Percentiles rank a stretch among this genome's conserved stretches.
Evolutionary conservation across 1,284 basidiomycete species (phyloP).

Genomic region (Cystobasidiaceae sp.): DNA sequence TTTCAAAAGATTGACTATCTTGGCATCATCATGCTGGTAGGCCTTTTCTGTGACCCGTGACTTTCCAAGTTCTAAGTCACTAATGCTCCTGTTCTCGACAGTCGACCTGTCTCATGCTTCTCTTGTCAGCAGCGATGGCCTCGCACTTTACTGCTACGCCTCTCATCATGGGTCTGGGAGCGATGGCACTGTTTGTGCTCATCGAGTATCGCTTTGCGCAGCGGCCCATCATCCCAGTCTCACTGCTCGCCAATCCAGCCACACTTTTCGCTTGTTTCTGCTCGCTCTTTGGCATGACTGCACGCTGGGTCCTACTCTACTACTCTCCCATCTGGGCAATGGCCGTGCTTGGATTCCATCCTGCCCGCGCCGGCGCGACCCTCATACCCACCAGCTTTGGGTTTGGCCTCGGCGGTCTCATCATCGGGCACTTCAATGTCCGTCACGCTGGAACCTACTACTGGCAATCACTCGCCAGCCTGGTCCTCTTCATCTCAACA

Average conservation of each 20-base stretch:
- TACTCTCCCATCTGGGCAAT: slow-evolving; percentile 29
- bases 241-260: slow-evolving; percentile 8
- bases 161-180: not conserved
- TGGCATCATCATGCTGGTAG: slow-evolving; percentile 20
- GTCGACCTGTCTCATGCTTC: slow-evolving; percentile 1
- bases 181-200: slow-evolving; percentile 8
- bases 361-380: slow-evolving; percentile 18
- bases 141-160: not conserved
- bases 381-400: slow-evolving; percentile 30
- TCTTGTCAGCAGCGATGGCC: slow-evolving; percentile 6
- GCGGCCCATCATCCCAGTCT: slow-evolving; percentile 24
- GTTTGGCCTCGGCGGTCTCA: slow-evolving; percentile 20
- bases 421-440: slow-evolving; percentile 10
- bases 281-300: slow-evolving; percentile 18
- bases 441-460: slow-evolving; percentile 18
- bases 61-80: not conserved
- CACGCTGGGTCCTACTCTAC: slow-evolving; percentile 25
- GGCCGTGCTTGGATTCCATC: slow-evolving; percentile 23
- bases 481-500: slow-evolving; percentile 1
- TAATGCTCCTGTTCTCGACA: not conserved
- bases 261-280: slow-evolving; percentile 19
- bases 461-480: slow-evolving; percentile 24
- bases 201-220: slow-evolving; percentile 12
- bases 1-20: slow-evolving; percentile 19
- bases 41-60: not conserved